Base-by-base conservation (phyloP, 164 flowering plant species). In the Berberis vulgaris region DNA sequence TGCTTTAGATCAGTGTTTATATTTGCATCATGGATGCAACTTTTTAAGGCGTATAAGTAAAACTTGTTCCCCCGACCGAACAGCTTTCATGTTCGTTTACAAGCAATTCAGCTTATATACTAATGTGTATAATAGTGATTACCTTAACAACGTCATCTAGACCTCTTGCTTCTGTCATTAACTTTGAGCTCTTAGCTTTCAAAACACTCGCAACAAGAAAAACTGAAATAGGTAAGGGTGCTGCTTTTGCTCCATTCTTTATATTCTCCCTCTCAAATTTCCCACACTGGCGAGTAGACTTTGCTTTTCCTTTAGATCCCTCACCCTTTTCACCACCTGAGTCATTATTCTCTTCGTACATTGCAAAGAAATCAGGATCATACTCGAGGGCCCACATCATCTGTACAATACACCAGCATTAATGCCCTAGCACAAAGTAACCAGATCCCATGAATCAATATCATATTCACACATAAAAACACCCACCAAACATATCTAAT, bases 381-480 rank as follows among this genome's bases (percentile, higher is more conserved):
- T 91, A 94, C 50, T 94, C 99, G 55, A 94, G 70, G 47, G 99
- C 97, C 99, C 99, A 94, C 99, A 94, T 94, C 97, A 94, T 89
- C 99, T 94, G 85, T 71, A 60, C 12, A 13, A 60, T 66, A 58
- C 67, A 59, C 40, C 57, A 65, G 67, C 6, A 62, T 50, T 46
- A 63, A 57, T 47, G 60, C 67, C n/a, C 10, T 0, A 26, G 26
- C 26, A 26, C 26, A 26, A 26, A 26, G 26, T 0, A 26, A 26
- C 26, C 26, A 26, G 26, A 26, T 26, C 26, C 26, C 26, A 26
- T 26, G 26, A 26, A 26, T 26, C 26, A 26, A 26, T 26, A 26
- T 26, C 26, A 26, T 26, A 26, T 26, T 26, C 26, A 26, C 26
- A 26, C 26, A 26, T 26, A 26, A 26, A 26, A 26, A 26, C 26